Percentiles rank a stretch among this genome's conserved stretches.
phyloP scores from a whole-genome alignment of 257 asterid species.

The Salvia miltiorrhiza region DNA sequence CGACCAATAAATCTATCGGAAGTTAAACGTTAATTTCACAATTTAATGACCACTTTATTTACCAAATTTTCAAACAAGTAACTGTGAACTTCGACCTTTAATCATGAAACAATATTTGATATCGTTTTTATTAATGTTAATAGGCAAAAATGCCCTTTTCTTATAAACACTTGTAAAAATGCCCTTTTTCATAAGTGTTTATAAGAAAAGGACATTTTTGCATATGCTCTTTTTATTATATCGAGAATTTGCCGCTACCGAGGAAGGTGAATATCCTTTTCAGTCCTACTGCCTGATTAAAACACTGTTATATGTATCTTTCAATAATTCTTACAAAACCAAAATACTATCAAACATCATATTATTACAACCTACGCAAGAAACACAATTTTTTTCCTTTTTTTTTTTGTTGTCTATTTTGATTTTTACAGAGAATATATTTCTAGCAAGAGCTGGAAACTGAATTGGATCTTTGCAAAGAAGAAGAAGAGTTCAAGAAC shows the following conservation, averaged over 20 bases:
- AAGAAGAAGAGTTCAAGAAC: conserved; percentile 75
- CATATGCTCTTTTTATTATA: too few species aligned
- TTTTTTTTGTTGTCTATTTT: not conserved
- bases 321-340: not conserved
- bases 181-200: too few species aligned
- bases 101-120: not conserved
- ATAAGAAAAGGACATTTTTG: too few species aligned
- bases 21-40: too few species aligned
- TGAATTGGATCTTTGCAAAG: conserved; percentile 59
- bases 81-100: not conserved
- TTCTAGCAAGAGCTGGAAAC: conserved; percentile 47
- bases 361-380: conserved; percentile 18
- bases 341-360: not conserved
- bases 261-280: not conserved
- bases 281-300: not conserved
- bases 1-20: too few species aligned
- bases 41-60: too few species aligned
- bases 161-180: too few species aligned
- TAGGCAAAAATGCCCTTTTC: too few species aligned
- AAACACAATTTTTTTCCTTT: not conserved
- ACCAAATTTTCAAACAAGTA: too few species aligned
- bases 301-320: too few species aligned
- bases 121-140: too few species aligned
- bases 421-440: not conserved
- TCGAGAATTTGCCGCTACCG: too few species aligned